Percentiles rank a stretch among this genome's conserved stretches.
Evolutionary conservation across 2,329 filamentous ascomycete species (phyloP).

Genomic region (Tolypocladium sp.): DNA sequence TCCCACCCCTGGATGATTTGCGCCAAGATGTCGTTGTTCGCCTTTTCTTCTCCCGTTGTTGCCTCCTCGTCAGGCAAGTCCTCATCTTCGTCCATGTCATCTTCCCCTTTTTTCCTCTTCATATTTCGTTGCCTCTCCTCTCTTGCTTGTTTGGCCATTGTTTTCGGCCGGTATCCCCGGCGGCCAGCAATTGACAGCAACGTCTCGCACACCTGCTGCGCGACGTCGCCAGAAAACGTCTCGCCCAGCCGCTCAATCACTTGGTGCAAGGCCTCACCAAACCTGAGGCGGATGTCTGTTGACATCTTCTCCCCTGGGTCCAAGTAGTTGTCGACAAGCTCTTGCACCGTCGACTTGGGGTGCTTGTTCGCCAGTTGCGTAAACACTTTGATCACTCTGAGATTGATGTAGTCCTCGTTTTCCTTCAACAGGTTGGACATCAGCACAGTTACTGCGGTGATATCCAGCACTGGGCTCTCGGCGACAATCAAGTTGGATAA

Average conservation of each 20-base stretch:
- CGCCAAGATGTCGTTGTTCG: constrained; percentile 40
- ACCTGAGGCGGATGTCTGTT: constrained; percentile 56
- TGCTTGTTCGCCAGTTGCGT: constrained; percentile 52
- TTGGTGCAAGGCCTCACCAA: constrained; percentile 59
- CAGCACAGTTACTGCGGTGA: constrained; percentile 55
- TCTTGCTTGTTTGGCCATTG: constrained; percentile 44
- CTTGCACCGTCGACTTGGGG: constrained; percentile 50
- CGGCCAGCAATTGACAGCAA: constrained; percentile 57
- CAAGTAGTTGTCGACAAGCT: constrained; percentile 59
- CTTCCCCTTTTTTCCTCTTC: constrained; percentile 37
- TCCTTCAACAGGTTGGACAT: constrained; percentile 56
- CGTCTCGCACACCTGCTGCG: constrained; percentile 43
- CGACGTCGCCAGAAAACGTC: constrained; percentile 44
- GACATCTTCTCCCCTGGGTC: constrained; percentile 49
- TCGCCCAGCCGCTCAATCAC: constrained; percentile 52
- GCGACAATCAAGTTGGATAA: constrained; percentile 47
- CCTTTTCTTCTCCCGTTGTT: constrained; percentile 30
- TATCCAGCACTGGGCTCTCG: constrained; percentile 51
- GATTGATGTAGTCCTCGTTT: constrained; percentile 62
- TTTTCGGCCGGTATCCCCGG: constrained; percentile 51
- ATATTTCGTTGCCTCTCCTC: constrained; percentile 38
- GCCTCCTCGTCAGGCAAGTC: constrained; percentile 37
- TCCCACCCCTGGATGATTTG: constrained; percentile 61
- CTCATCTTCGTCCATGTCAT: constrained; percentile 35
- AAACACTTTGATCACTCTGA: constrained; percentile 58